Evolutionary conservation across 192 early-diverging fungal genomes (phyloP).

Genomic region (Piromyces finnis): DNA sequence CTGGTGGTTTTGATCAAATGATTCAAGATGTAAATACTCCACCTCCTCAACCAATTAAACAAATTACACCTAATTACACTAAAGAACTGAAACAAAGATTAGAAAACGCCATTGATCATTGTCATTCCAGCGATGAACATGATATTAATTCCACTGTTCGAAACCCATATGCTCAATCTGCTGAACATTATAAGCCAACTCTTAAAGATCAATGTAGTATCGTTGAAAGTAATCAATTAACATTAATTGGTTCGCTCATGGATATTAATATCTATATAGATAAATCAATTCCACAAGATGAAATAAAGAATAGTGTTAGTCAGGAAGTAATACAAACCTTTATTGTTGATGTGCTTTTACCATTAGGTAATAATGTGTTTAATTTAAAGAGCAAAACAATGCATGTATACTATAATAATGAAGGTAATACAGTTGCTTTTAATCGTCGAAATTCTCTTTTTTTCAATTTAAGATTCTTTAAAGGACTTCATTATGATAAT

Average conservation of each 20-base stretch:
- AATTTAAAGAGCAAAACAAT: conserved; percentile 26
- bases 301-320: not conserved
- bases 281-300: not conserved
- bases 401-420: conserved; percentile 59
- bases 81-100: not conserved
- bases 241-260: not conserved
- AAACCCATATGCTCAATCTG: not conserved
- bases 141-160: not conserved
- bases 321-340: not conserved
- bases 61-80: not conserved
- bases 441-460: conserved; percentile 57
- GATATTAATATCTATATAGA: not conserved
- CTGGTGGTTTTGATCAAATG: not conserved
- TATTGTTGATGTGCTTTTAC: not conserved
- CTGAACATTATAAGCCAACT: not conserved
- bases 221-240: not conserved
- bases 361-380: conserved; percentile 34
- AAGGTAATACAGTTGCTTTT: conserved; percentile 58
- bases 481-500: conserved; percentile 36
- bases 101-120: not conserved
- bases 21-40: not conserved
- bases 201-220: not conserved
- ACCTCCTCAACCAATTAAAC: not conserved
- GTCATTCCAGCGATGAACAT: not conserved
- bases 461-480: conserved; percentile 66